A percentile compares a stretch with the other conserved stretches of the same genome.
phyloP scores from a whole-genome alignment of 495 filamentous ascomycete species.

The Cetradonia linearis region DNA sequence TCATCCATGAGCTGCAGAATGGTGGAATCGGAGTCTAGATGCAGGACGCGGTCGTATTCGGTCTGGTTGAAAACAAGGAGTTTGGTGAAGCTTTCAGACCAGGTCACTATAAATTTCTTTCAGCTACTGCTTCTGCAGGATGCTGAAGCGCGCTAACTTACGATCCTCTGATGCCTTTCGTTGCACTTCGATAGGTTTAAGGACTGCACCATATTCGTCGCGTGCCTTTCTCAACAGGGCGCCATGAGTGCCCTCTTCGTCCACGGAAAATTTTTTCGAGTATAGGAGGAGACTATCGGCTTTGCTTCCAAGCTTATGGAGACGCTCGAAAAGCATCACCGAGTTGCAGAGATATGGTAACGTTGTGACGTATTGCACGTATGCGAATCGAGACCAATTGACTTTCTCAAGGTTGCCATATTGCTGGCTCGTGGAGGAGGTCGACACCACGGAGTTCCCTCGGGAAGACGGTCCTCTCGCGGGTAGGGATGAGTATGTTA shows the following conservation, averaged over 20 bases:
- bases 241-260: conserved; percentile 38
- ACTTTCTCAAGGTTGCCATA: too few relatives aligned
- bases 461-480: too few relatives aligned
- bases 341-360: conserved; percentile 60
- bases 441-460: too few relatives aligned
- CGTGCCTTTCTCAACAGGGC: conserved; percentile 47
- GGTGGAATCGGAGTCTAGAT: conserved; percentile 57
- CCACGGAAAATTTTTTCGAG: conserved; percentile 42
- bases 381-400: conserved; percentile 56
- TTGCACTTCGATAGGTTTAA: conserved; percentile 49
- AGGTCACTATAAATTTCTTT: conserved; percentile 46
- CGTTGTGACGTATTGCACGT: conserved; percentile 59
- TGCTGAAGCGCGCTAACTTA: too few relatives aligned
- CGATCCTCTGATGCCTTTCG: conserved; percentile 35
- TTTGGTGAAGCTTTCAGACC: conserved; percentile 57
- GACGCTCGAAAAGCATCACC: conserved; percentile 58
- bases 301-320: conserved; percentile 47
- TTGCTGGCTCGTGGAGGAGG: too few relatives aligned
- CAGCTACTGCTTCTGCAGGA: too few relatives aligned
- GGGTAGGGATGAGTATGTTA: too few relatives aligned
- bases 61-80: conserved; percentile 61
- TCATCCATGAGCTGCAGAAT: conserved; percentile 60
- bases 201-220: conserved; percentile 46
- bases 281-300: conserved; percentile 58
- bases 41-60: conserved; percentile 54